Percentiles rank a stretch among this genome's conserved stretches.
Evolutionary conservation across 2,329 filamentous ascomycete species (phyloP).

Genomic region (Fusarium bactridioides): DNA sequence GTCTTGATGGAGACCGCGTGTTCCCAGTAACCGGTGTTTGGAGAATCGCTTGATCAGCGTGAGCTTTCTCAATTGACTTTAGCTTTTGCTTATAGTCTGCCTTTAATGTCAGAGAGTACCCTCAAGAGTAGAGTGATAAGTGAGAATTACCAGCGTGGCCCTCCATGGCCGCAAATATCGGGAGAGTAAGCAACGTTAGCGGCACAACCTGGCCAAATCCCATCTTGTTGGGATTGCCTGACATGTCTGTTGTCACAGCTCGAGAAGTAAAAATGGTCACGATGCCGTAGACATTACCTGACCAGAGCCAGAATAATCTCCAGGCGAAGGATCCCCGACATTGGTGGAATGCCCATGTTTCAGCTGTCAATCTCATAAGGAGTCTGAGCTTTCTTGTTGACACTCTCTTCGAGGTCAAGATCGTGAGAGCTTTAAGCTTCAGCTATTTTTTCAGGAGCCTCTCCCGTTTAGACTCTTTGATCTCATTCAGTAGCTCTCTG

Average conservation of each 20-base stretch:
- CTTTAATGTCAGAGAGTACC: fast-evolving
- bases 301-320: neutral
- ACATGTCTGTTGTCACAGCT: neutral
- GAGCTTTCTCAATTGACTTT: neutral
- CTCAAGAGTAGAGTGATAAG: fast-evolving
- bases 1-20: fast-evolving
- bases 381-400: fast-evolving
- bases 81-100: neutral
- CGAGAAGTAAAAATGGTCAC: neutral
- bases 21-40: fast-evolving
- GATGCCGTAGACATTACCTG: neutral
- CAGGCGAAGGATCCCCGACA: neutral
- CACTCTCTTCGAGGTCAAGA: fast-evolving
- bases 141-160: neutral
- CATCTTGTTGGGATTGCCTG: neutral
- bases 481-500: neutral
- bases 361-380: fast-evolving
- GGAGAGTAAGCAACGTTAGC: neutral
- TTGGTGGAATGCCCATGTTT: neutral
- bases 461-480: neutral
- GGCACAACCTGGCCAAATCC: neutral
- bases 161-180: neutral
- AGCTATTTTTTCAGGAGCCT: neutral
- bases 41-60: fast-evolving
- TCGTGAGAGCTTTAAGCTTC: neutral